Conservation (phyloP, 2,329 filamentous ascomycete genomes). For the Pseudocercospora macadamiae region DNA sequence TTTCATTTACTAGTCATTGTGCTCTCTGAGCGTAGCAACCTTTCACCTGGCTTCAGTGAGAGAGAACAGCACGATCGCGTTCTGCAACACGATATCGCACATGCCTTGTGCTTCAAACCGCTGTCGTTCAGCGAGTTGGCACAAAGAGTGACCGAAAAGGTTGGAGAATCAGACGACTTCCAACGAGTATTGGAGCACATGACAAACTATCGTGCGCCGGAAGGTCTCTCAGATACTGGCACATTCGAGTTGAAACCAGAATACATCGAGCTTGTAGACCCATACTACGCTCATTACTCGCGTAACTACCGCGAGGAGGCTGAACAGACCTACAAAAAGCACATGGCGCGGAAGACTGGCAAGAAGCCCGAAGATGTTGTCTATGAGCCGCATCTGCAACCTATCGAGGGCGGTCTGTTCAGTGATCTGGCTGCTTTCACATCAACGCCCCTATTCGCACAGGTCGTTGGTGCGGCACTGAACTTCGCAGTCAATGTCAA, state of each 20-base stretch:
- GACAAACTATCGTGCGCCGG: constrained; percentile 84
- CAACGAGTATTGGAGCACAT: constrained; percentile 82
- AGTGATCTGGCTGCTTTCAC: constrained; percentile 77
- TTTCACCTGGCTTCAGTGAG: constrained; percentile 70
- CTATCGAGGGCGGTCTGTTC: constrained; percentile 78
- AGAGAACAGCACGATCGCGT: constrained; percentile 65
- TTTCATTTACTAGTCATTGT: constrained; percentile 90
- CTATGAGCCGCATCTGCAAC: constrained; percentile 81
- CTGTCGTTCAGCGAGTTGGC: constrained; percentile 92
- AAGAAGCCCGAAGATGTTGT: constrained; percentile 81
- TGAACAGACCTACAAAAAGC: constrained; percentile 82
- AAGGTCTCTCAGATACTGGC: constrained; percentile 88
- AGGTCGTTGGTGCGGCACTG: constrained; percentile 86
- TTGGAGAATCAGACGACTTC: constrained; percentile 87
- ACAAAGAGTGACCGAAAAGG: constrained; percentile 81
- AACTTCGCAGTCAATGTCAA: constrained; percentile 75
- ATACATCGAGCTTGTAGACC: constrained; percentile 85
- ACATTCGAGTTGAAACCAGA: constrained; percentile 90
- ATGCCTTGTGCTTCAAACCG: constrained; percentile 94
- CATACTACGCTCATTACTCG: constrained; percentile 93
- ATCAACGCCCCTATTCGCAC: constrained; percentile 79
- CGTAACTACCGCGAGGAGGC: constrained; percentile 97
- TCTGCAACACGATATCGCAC: constrained; percentile 86
- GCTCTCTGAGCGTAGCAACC: constrained; percentile 81
- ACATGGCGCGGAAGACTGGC: constrained; percentile 84